Evolutionary conservation across 1,284 basidiomycete genomes (phyloP), one percentile per base, ranked within the genome.

Genomic region (Cutaneotrichosporon sp.): DNA sequence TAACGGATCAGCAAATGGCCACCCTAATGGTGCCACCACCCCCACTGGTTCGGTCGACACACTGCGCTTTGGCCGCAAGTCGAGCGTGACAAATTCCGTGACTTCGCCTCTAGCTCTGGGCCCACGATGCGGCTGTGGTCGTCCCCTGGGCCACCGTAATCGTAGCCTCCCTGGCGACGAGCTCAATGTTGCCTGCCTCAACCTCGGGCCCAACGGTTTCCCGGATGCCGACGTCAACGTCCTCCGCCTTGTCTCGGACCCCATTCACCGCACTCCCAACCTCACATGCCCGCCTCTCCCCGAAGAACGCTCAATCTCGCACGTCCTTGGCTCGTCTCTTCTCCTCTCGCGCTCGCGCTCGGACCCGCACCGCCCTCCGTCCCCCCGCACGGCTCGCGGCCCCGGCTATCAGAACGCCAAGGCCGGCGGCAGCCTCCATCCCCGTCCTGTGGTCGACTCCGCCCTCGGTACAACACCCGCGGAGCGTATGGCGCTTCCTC

Each of bases 11-110:
- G 38, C 21, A 21, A 50, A 22, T 32, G 21, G 32, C 46, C 6
- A 62, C 62, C 14, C 47, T 31, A 31, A 56, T 32, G 57, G 60
- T 55, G 55, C 67, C 52, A 40, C 70, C 65, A 42, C 68, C 61
- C 26, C 72, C 57, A 56, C 60, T 18, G 76, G 74, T 10, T 76
- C 74, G 21, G 71, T 78, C 57, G 77, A 79, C 56, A 79, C 77
- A 0, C 70, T 79, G 18, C 76, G 76, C 40, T 79, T 76, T 63
- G 77, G 76, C 31, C 75, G 77, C 57, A 75, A 75, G 63, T 73
- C 76, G 14, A 69, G 71, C 60, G 70, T 72, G 18, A 73, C 72
- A 62, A 79, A 79, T 67, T 69, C 62, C 22, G 76, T 79, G 31
- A 75, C 72, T 5, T 78, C 76, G 38, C 77, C 77, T 16, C 77